Conservation (phyloP, 2,329 filamentous ascomycete species). For the Pezicula rhizophila region DNA sequence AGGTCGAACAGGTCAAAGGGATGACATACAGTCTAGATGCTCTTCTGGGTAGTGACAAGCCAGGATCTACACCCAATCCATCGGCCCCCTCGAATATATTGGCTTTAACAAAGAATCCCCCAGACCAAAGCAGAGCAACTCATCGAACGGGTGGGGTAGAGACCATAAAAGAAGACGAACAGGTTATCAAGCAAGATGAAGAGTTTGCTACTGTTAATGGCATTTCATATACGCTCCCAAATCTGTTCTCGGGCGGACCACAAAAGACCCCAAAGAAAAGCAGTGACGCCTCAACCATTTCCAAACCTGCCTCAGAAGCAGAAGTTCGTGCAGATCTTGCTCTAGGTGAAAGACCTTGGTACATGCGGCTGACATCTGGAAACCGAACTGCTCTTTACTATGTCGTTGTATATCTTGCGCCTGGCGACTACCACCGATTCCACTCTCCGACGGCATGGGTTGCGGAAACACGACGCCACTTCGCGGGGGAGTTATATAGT, state of each 20-base stretch:
- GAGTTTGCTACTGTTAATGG: constrained; percentile 94
- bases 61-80: constrained; percentile 29
- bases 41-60: constrained; percentile 66
- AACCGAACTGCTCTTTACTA: constrained; percentile 78
- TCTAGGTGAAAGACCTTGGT: constrained; percentile 64
- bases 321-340: constrained; percentile 82
- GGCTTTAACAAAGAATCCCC: constrained; percentile 12
- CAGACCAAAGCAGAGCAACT: constrained; percentile 20
- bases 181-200: constrained; percentile 72
- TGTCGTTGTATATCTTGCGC: constrained; percentile 89
- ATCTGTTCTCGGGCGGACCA: constrained; percentile 70
- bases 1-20: constrained; percentile 97
- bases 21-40: constrained; percentile 97
- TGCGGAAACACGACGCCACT: constrained; percentile 89
- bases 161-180: constrained; percentile 37
- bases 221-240: constrained; percentile 88
- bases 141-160: constrained; percentile 13
- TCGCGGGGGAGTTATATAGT: constrained; percentile 90
- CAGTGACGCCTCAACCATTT: constrained; percentile 66
- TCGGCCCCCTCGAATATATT: constrained; percentile 43
- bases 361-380: constrained; percentile 55
- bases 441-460: constrained; percentile 96
- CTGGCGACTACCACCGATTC: constrained; percentile 97
- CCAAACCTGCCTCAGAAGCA: constrained; percentile 67
- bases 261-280: constrained; percentile 36